Percentiles rank a stretch among this genome's conserved stretches.
These are phyloP conservation scores for Tolypocladium sp. DNA, from an alignment of 2,329 filamentous ascomycete genomes.

Conservation along the genomic window DNA sequence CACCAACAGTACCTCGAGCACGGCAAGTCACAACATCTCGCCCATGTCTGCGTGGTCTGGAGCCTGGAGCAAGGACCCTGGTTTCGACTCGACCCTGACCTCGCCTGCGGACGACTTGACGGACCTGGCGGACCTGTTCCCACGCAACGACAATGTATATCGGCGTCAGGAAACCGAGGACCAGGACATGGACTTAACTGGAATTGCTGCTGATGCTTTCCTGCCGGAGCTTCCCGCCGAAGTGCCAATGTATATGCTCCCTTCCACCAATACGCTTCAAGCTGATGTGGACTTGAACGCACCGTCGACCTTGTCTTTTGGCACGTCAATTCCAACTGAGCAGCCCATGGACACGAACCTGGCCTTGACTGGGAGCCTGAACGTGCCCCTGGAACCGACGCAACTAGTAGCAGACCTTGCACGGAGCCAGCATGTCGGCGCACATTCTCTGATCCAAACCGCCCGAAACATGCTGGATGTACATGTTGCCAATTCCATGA, in stretches of 20 bases:
- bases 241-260: constrained; percentile 16
- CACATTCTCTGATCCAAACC: constrained; percentile 27
- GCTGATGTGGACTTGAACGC: background rate
- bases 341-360: background rate
- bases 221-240: constrained; percentile 35
- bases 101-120: constrained; percentile 34
- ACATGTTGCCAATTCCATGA: constrained; percentile 34
- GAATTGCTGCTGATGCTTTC: constrained; percentile 14
- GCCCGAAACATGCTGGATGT: constrained; percentile 36
- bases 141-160: constrained; percentile 11
- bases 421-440: constrained; percentile 16
- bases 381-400: constrained; percentile 6
- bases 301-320: background rate
- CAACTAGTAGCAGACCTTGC: constrained; percentile 7
- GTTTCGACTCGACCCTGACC: constrained; percentile 32
- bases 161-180: constrained; percentile 12
- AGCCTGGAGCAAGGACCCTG: constrained; percentile 29
- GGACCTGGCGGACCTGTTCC: constrained; percentile 21
- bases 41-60: constrained; percentile 34
- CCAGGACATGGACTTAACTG: constrained; percentile 4
- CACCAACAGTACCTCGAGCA: constrained; percentile 27
- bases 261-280: background rate
- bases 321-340: background rate
- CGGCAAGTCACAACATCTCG: constrained; percentile 33
- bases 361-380: background rate